phyloP scores from a whole-genome alignment of 441 rosid species.

The Adansonia rubrostipa region DNA sequence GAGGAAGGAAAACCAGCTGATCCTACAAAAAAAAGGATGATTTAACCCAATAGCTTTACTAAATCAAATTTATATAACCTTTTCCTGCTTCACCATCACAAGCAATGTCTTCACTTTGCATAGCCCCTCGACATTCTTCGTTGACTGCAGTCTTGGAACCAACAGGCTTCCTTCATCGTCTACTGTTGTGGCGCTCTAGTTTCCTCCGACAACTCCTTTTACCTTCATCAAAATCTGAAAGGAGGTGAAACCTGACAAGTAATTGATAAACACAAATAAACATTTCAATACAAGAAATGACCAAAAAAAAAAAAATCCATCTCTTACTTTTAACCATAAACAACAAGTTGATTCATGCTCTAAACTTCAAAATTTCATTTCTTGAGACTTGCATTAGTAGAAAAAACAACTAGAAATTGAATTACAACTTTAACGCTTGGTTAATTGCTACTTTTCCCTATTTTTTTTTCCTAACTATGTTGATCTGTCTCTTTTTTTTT shows the following conservation, averaged over 20 bases:
- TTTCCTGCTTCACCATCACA: conserved; percentile 55
- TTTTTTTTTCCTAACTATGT: not conserved
- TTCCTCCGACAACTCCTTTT: conserved; percentile 92
- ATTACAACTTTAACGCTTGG: not conserved
- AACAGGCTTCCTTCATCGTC: conserved; percentile 69
- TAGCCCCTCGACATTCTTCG: conserved; percentile 42
- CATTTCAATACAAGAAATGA: not conserved
- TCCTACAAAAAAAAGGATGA: too few relatives aligned
- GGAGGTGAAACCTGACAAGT: conserved; percentile 75
- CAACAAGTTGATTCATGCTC: not conserved
- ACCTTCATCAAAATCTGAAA: conserved; percentile 88
- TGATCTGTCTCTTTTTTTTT: too few relatives aligned
- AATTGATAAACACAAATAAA: conserved; percentile 20
- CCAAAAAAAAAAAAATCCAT: conserved; percentile 23
- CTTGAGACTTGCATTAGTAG: not conserved
- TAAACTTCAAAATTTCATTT: not conserved
- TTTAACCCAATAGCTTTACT: not conserved
- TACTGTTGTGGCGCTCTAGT: conserved; percentile 85
- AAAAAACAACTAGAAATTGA: not conserved
- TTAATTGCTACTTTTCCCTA: not conserved
- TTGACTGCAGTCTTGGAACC: conserved; percentile 33
- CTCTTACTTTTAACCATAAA: not conserved
- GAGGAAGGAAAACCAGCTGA: not conserved
- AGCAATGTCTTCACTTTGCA: conserved; percentile 44
- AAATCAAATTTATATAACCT: conserved; percentile 41